Conservation (phyloP, 352 stramenopile genomes). For the Elongisporangium prolatum region DNA sequence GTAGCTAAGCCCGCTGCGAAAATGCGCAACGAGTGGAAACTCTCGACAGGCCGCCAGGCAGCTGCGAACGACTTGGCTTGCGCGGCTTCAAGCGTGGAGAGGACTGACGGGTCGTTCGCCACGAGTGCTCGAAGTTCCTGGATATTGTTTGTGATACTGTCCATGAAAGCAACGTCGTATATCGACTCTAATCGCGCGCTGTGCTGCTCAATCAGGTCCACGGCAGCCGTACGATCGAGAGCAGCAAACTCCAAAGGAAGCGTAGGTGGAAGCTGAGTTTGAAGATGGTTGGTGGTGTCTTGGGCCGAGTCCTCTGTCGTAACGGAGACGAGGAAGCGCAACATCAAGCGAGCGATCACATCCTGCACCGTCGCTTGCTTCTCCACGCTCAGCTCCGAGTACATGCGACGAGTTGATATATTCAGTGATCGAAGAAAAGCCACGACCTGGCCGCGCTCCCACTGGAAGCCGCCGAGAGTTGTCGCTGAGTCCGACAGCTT, state of each 20-base stretch:
- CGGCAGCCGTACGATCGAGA: constrained; percentile 8
- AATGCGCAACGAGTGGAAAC: constrained; percentile 5
- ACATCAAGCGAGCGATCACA: constrained; percentile 10
- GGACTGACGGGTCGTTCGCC: neutral
- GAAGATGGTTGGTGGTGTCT: neutral
- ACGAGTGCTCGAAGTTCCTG: constrained; percentile 11
- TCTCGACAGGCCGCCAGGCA: constrained; percentile 10
- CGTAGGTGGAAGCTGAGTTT: constrained; percentile 4
- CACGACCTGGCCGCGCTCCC: constrained; percentile 13
- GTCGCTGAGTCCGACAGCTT: neutral
- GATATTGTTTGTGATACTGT: constrained; percentile 19
- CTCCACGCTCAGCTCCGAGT: constrained; percentile 8
- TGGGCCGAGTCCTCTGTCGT: neutral
- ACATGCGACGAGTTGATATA: constrained; percentile 20
- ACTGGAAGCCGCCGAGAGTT: constrained; percentile 9
- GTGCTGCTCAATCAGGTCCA: constrained; percentile 23
- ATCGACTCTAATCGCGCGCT: constrained; percentile 16
- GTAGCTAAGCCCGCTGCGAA: constrained; percentile 19
- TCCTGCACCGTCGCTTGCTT: constrained; percentile 8
- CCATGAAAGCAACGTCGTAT: constrained; percentile 18
- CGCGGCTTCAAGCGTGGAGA: neutral
- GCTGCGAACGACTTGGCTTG: constrained; percentile 7
- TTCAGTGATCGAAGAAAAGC: constrained; percentile 24
- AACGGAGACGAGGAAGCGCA: constrained; percentile 4
- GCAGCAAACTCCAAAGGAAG: constrained; percentile 16